Conservation (phyloP, 2,329 filamentous ascomycete genomes). For the Claviceps africana region DNA sequence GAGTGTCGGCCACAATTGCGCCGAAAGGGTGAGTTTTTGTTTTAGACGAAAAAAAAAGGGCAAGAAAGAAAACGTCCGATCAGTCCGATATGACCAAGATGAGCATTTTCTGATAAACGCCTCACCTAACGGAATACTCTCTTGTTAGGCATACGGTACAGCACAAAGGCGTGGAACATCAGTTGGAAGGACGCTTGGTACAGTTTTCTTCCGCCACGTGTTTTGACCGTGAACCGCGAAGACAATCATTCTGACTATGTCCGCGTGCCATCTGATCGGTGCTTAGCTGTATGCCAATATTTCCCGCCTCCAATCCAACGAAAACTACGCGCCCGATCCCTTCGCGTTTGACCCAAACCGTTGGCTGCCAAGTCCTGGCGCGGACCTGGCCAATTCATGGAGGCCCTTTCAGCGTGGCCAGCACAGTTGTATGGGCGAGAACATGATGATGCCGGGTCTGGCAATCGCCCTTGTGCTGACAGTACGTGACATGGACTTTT, state of each 20-base stretch:
- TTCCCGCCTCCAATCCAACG: background rate
- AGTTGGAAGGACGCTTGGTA: background rate
- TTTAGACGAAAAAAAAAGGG: no score
- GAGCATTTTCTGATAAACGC: background rate
- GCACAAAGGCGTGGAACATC: background rate
- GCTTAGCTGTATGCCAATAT: background rate
- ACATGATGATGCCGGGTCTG: slow-evolving; percentile 2
- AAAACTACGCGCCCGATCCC: background rate
- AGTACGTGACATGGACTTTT: background rate
- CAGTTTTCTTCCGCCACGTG: background rate
- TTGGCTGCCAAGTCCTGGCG: background rate
- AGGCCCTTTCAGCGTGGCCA: slow-evolving; percentile 1
- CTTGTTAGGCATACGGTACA: background rate
- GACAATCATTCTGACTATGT: background rate
- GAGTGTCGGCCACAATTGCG: background rate
- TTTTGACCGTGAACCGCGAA: background rate
- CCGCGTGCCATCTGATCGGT: no score
- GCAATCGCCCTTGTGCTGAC: background rate
- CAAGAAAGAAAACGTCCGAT: background rate
- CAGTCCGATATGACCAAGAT: background rate
- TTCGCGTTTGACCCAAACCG: slow-evolving; percentile 1
- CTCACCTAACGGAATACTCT: background rate
- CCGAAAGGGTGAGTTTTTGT: slow-evolving; percentile 1
- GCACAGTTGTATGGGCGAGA: slow-evolving; percentile 3
- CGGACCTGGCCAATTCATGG: background rate